Evolutionary conservation across 495 filamentous ascomycete genomes (phyloP), one percentile per base, ranked within the genome.

Genomic region (Penicilliopsis zonata): DNA sequence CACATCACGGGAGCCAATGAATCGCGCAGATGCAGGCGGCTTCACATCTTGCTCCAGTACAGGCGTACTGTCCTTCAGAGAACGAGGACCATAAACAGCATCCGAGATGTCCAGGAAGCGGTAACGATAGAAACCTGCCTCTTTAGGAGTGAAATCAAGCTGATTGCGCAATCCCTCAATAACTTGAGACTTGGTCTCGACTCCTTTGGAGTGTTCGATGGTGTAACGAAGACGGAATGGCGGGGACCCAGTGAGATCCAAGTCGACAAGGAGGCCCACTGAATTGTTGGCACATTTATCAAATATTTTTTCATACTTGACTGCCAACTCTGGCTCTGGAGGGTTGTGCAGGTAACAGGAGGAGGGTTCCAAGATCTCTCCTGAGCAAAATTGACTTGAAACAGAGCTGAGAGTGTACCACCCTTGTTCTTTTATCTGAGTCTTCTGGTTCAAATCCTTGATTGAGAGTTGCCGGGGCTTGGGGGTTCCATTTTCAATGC

Each of bases 261-360:
- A 57, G 43, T 86, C 82, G 14, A 98, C 83, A 8, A 77, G 68
- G 22, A 96, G 65, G 14, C 90, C 90, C 40, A 98, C 80, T 0
- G 88, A 83, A 44, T 83, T 93, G 30, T 86, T 82, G 23, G 86
- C 88, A 54, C 90, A 98, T 43, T 88, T 93, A 49, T 96, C 90
- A 23, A 79, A 78, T 19, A 96, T 82, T 42, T 84, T 78, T 42
- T 93, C 80, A 2, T 75, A 56, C 25, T 63, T 69, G 22, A 96
- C 61, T 4, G 70, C 57, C 33, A 98, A 41, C 21, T 77, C 74
- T 16, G 90, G 90, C 57, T 94, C 78, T 0, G 88, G 82, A 10
- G 90, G 90, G 40, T 94, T 95, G 23, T 83, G 70, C 30, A 98
- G 58, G 33, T 94, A 62, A 50, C 86, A 96, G 16, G 86, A 85